Percentiles rank a stretch among this genome's conserved stretches.
phyloP scores from a whole-genome alignment of 805 yeast genomes.

The Nakazawaea molendinolei region DNA sequence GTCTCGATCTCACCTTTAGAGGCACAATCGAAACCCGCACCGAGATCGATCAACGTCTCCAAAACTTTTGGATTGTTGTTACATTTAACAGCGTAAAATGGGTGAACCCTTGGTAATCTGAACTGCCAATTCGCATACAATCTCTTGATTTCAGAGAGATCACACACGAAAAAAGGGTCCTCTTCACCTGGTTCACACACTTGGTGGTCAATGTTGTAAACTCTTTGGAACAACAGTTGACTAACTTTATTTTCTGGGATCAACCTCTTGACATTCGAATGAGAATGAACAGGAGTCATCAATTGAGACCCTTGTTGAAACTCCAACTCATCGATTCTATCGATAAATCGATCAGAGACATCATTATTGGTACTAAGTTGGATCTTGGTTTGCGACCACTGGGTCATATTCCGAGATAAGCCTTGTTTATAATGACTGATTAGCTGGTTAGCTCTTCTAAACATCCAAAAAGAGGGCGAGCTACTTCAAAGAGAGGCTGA shows the following conservation, averaged over 20 bases:
- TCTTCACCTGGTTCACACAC: conserved; percentile 70
- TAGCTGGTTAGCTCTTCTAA: background rate
- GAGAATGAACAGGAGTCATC: conserved; percentile 6
- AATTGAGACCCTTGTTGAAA: no score
- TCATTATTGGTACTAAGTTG: background rate
- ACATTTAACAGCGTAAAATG: conserved; percentile 95
- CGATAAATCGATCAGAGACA: background rate
- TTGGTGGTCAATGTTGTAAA: conserved; percentile 43
- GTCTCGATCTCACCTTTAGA: conserved; percentile 75
- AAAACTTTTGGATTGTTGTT: conserved; percentile 67
- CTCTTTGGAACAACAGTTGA: conserved; percentile 32
- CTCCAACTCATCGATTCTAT: no score
- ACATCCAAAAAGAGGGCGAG: conserved; percentile 1
- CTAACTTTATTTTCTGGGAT: conserved; percentile 28
- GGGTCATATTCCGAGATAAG: conserved; percentile 4
- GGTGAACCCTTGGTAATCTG: conserved; percentile 66
- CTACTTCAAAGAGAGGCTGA: background rate
- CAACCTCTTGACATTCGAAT: conserved; percentile 10
- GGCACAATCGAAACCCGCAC: conserved; percentile 89
- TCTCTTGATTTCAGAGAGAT: conserved; percentile 63
- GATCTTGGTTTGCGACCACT: background rate
- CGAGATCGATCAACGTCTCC: conserved; percentile 47
- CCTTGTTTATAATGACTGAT: background rate
- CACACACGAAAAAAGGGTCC: conserved; percentile 84
- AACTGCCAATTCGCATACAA: conserved; percentile 58